Conservation (phyloP, 129 eudicot genomes). For the Artemisia argyi region DNA sequence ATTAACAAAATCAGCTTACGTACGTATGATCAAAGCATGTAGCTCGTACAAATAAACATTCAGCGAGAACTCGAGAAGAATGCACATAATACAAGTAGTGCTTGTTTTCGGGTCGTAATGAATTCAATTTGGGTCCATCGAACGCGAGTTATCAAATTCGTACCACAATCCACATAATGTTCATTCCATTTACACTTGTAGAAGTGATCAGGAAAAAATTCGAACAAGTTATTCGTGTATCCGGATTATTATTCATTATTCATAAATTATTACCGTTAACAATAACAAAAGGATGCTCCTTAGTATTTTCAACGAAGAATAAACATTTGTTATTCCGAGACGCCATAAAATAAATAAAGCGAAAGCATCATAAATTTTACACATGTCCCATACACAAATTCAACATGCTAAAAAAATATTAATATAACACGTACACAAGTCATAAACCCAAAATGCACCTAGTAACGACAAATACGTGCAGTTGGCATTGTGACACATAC, state of each 20-base stretch:
- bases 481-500: conserved; percentile 82
- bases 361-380: conserved; percentile 26
- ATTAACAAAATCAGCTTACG: neutral
- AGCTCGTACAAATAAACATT: too few species aligned
- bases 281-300: neutral
- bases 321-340: conserved; percentile 22
- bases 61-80: too few species aligned
- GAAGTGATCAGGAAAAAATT: neutral
- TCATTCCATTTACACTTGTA: neutral
- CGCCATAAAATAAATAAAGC: conserved; percentile 25
- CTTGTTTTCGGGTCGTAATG: neutral
- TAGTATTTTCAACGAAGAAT: conserved; percentile 1
- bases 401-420: conserved; percentile 15
- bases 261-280: too few species aligned
- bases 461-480: conserved; percentile 63
- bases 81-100: neutral
- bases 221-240: neutral
- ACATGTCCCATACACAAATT: conserved; percentile 29
- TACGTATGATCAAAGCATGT: neutral
- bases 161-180: neutral
- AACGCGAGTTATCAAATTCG: neutral
- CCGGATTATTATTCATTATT: neutral
- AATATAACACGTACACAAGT: neutral
- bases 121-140: neutral
- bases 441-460: neutral